Base-by-base conservation (phyloP, 129 eudicot genomes). In the Scalesia atractyloides region DNA sequence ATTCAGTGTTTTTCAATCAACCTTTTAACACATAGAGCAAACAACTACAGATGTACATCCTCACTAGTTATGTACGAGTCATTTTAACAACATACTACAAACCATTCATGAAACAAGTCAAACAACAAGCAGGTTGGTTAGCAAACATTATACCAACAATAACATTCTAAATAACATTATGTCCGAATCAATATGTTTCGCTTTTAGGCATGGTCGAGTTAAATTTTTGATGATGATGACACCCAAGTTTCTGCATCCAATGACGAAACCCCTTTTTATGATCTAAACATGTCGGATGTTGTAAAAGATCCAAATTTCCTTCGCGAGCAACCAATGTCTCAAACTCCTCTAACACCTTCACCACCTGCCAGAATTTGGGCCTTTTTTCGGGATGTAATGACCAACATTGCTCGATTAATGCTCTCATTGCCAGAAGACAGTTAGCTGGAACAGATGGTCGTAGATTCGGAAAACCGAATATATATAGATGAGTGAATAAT, bases 401-500 rank as follows among this genome's bases (percentile, higher is more conserved):
- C 98, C 98, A 92, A 26, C 98, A 92, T 78, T 87, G 98, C 75
- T 92, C 98, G 5, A 92, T 89, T 62, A 92, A 72, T 4, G 91
- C 91, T 80, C 69, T 85, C 96, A 92, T 85, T 9, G 92, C 96
- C 26, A 86, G 83, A 16, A 92, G 88, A 67, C 96, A 92, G 73
- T 78, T 72, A 15, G 9, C 82, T 0, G 98, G 98, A 69, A 89
- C 37, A 50, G 82, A 54, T 30, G 98, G 98, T 63, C 98, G 86
- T 74, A 87, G 70, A 79, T 87, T 87, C 98, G 89, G 87, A 68
- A 78, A 86, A 43, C 16, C 0, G 15, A 5, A 61, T 13, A 15
- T 33, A 41, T 7, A 5, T 0, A 0, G 26, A 30, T 30, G 34
- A 30, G 34, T 30, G 3, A 1, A 30, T 30, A 30, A 56, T 19